These are phyloP conservation scores for Talaromyces thailandensis DNA, from an alignment of 495 filamentous ascomycete genomes.

Conservation along the genomic window DNA sequence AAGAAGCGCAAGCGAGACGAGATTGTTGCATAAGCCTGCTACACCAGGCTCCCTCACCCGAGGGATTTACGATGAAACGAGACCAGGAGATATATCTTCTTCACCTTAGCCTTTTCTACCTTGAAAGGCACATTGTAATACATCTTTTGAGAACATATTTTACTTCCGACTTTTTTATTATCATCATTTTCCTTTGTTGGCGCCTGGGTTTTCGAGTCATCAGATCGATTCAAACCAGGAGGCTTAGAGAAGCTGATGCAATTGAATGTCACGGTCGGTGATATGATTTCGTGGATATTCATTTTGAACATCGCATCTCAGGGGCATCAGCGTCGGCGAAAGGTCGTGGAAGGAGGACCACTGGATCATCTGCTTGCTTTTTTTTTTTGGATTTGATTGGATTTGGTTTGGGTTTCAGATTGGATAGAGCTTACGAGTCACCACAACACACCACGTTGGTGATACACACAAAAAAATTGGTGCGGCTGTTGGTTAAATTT, in stretches of 20 bases:
- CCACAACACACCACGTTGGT: neutral
- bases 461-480: conserved; percentile 3
- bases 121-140: conserved; percentile 14
- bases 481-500: conserved; percentile 2
- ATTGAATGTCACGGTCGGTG: neutral
- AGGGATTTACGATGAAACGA: conserved; percentile 27
- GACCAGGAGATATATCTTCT: conserved; percentile 34
- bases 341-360: neutral
- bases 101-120: conserved; percentile 11
- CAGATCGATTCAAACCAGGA: conserved; percentile 1
- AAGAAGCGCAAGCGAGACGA: conserved; percentile 75
- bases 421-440: conserved; percentile 8
- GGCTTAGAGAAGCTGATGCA: neutral
- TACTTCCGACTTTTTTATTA: conserved; percentile 4
- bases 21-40: conserved; percentile 12
- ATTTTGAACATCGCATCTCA: conserved; percentile 3
- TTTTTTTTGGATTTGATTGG: neutral
- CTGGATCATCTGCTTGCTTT: conserved; percentile 2
- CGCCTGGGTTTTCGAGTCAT: conserved; percentile 9
- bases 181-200: conserved; percentile 5
- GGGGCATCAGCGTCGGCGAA: conserved; percentile 4
- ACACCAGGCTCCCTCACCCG: conserved; percentile 5
- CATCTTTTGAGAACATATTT: conserved; percentile 16
- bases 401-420: neutral
- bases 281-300: neutral